phyloP scores from a whole-genome alignment of 148 eudicot species.

The Limonium bicolor region DNA sequence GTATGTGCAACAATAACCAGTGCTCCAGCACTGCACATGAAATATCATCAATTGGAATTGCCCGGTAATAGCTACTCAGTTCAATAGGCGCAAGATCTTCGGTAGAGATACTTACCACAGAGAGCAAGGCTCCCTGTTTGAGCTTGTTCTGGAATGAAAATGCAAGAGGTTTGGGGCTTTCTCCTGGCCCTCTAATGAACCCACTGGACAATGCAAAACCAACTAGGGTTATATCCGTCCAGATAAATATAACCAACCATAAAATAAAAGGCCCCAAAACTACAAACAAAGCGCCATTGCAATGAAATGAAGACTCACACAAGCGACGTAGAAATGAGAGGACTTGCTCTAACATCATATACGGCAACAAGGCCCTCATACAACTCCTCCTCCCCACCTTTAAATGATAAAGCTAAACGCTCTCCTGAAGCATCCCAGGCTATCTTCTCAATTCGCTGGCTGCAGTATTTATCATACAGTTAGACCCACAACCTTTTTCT shows the following conservation, averaged over 20 bases:
- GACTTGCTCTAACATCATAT: constrained; percentile 74
- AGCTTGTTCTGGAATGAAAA: constrained; percentile 82
- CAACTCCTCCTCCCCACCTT: constrained; percentile 70
- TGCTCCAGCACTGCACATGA: too few relatives aligned
- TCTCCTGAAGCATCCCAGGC: constrained; percentile 99
- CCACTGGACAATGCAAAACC: constrained; percentile 40
- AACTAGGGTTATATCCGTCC: not conserved
- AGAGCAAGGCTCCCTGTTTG: constrained; percentile 87
- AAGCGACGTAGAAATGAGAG: constrained; percentile 67
- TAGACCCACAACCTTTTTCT: too few relatives aligned
- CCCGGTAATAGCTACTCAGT: too few relatives aligned
- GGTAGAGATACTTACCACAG: constrained; percentile 48
- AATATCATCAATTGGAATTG: too few relatives aligned
- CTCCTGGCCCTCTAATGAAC: constrained; percentile 94
- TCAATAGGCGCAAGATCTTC: not conserved
- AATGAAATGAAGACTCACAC: constrained; percentile 77
- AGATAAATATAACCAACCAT: not conserved
- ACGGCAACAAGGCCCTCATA: constrained; percentile 85
- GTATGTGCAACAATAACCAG: too few relatives aligned
- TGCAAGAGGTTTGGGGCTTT: constrained; percentile 55
- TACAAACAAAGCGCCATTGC: not conserved
- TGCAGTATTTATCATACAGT: too few relatives aligned
- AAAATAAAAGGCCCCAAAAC: not conserved
- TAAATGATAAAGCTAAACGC: constrained; percentile 73
- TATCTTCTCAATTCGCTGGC: constrained; percentile 69